Evolutionary conservation across 2,329 filamentous ascomycete species (phyloP).

Genomic region (Coniosporium tulheliwenetii): DNA sequence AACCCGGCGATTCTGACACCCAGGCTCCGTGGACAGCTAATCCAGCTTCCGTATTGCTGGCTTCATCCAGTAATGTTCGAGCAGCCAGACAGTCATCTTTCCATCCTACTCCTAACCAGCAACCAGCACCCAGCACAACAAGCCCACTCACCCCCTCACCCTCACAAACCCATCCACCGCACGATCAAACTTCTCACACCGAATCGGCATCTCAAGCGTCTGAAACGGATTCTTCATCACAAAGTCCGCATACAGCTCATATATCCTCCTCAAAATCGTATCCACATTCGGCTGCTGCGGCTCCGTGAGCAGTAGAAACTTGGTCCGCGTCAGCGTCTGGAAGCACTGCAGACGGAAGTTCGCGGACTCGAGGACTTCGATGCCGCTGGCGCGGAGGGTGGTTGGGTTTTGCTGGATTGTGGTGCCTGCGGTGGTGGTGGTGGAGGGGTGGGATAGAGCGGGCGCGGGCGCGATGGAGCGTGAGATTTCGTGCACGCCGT

Average conservation of each 20-base stretch:
- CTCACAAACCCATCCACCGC: slow-evolving; percentile 70
- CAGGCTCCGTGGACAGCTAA: too few relatives aligned
- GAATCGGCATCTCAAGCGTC: slow-evolving; percentile 90
- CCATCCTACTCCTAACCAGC: too few relatives aligned
- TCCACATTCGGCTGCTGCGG: slow-evolving; percentile 78
- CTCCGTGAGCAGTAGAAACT: slow-evolving; percentile 93
- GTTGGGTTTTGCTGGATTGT: slow-evolving; percentile 6
- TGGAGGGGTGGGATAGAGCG: slow-evolving; percentile 8
- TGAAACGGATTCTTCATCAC: slow-evolving; percentile 99
- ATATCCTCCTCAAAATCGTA: slow-evolving; percentile 65
- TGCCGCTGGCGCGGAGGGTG: slow-evolving; percentile 42
- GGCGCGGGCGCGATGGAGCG: slow-evolving; percentile 26
- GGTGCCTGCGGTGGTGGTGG: slow-evolving; percentile 11
- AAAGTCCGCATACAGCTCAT: slow-evolving; percentile 90
- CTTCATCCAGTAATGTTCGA: too few relatives aligned
- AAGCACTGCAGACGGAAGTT: slow-evolving; percentile 95
- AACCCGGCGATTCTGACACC: too few relatives aligned
- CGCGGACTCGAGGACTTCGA: slow-evolving; percentile 86
- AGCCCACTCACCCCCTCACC: slow-evolving; percentile 1
- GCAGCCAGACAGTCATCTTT: too few relatives aligned
- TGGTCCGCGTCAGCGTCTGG: slow-evolving; percentile 83
- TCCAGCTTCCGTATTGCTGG: too few relatives aligned
- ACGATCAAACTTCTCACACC: slow-evolving; percentile 89
- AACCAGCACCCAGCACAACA: too few relatives aligned
- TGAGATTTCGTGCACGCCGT: slow-evolving; percentile 58